phyloP scores from a whole-genome alignment of 371 early-diverging fungal species.

The Blakeslea trispora region DNA sequence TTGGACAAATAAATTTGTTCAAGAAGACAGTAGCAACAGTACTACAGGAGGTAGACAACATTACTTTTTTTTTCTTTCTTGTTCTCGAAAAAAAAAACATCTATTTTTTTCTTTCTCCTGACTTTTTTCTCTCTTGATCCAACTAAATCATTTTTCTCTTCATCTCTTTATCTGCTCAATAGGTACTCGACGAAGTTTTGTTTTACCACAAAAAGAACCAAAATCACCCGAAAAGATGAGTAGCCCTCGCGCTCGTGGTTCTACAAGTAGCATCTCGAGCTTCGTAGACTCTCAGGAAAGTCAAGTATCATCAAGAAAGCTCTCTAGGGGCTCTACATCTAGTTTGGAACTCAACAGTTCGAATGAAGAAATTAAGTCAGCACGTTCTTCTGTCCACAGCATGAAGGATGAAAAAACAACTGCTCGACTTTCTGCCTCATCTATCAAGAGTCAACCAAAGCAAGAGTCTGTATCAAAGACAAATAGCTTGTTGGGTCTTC shows the following conservation, averaged over 20 bases:
- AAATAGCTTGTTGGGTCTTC: background rate
- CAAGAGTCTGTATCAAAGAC: background rate
- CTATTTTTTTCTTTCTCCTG: background rate
- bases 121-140: background rate
- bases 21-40: slow-evolving; percentile 15
- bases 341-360: slow-evolving; percentile 13
- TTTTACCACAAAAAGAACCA: slow-evolving; percentile 10
- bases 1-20: slow-evolving; percentile 32
- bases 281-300: background rate
- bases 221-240: slow-evolving; percentile 7
- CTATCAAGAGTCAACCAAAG: background rate
- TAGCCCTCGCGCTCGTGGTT: slow-evolving; percentile 5
- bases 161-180: slow-evolving; percentile 8
- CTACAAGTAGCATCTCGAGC: background rate
- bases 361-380: background rate
- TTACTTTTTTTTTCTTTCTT: background rate
- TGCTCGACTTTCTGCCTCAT: background rate
- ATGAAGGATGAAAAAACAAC: background rate
- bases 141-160: slow-evolving; percentile 9
- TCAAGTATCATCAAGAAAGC: slow-evolving; percentile 6
- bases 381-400: background rate
- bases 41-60: slow-evolving; percentile 26
- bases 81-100: slow-evolving; percentile 5
- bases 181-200: slow-evolving; percentile 1
- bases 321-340: slow-evolving; percentile 12